These are phyloP conservation scores for Emericellopsis atlantica DNA, from an alignment of 2,329 filamentous ascomycete species.

Conservation along the genomic window DNA sequence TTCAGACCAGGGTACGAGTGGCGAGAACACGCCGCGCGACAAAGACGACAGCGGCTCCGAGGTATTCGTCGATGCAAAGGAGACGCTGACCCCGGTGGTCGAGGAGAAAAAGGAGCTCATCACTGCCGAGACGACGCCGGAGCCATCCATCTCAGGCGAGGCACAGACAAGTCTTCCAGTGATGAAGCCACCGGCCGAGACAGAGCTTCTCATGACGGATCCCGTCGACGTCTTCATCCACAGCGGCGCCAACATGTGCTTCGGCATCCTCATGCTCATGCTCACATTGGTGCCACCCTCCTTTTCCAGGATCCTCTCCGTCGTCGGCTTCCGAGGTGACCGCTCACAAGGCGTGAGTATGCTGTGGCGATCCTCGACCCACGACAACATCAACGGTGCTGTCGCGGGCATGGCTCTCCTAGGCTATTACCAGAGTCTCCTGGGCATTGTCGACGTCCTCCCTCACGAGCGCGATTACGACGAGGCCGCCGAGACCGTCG, in stretches of 20 bases:
- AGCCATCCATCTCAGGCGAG: not conserved
- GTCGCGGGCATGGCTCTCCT: slow-evolving; percentile 73
- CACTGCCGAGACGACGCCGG: slow-evolving; percentile 5
- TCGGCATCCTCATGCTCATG: slow-evolving; percentile 71
- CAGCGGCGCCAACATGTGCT: slow-evolving; percentile 80
- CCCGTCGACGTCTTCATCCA: slow-evolving; percentile 81
- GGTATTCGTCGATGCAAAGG: slow-evolving; percentile 41
- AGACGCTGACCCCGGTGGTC: slow-evolving; percentile 27
- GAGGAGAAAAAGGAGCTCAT: slow-evolving; percentile 21
- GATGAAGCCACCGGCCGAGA: not conserved
- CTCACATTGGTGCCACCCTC: slow-evolving; percentile 90
- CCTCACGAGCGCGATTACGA: slow-evolving; percentile 43
- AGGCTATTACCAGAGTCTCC: slow-evolving; percentile 77
- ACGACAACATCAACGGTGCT: slow-evolving; percentile 83
- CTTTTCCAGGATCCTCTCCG: slow-evolving; percentile 73
- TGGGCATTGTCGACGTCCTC: slow-evolving; percentile 81
- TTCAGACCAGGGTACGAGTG: slow-evolving; percentile 8
- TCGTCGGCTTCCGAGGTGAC: slow-evolving; percentile 87
- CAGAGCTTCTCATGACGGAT: slow-evolving; percentile 22
- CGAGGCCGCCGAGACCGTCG: slow-evolving; percentile 45
- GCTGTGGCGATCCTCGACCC: slow-evolving; percentile 82
- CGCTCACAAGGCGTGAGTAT: slow-evolving; percentile 69
- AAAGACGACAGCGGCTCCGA: slow-evolving; percentile 9
- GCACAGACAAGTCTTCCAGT: not conserved
- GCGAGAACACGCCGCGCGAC: slow-evolving; percentile 9